Base-by-base conservation (phyloP, 441 rosid genomes). In the Euphorbia schlechtendalii region DNA sequence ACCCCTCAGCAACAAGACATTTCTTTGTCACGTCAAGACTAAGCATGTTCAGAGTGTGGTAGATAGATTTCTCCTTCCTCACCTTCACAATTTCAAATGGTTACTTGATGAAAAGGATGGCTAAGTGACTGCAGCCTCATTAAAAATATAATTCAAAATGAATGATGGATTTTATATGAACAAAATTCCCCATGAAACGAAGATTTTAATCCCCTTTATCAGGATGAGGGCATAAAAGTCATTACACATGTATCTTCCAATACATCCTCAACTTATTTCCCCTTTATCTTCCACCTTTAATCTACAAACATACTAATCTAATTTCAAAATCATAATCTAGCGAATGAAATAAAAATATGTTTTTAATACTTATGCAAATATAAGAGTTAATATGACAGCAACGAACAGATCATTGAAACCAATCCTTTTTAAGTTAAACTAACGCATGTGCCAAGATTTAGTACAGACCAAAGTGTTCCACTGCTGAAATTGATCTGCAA, bases 11-110 rank as follows among this genome's bases (percentile, higher is more conserved):
- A 41, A 82, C 96, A 70, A 88, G 92, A 71, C 92, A 86, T 65
- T 83, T 88, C 67, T 84, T 88, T 46, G 96, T 84, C 71, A 86
- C 92, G 68, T 88, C 92, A 67, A 88, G 80, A 65, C 89, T 88
- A 48, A 88, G 96, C 89, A 84, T 83, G 69, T 86, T 84, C 60
- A 88, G 73, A 30, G 86, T 81, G 80, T 88, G 88, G 73, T 84
- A 80, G 71, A 84, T 65, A 49, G 96, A 85, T 76, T 84, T 88
- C 73, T 88, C 96, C 83, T 71, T 86, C 78, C 79, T 86, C 65
- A 78, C 92, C 96, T 86, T 76, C 76, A 75, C n/a, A 4, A 66
- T 65, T 73, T 56, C n/a, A 63, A 67, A 69, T 36, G 27, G 64
- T 66, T 40, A 52, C 56, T 64, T 46, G 61, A 27, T 7, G 32